Evolutionary conservation across 345 rosid genomes (phyloP), one percentile per base, ranked within the genome.

Genomic region (Kernera saxatilis): DNA sequence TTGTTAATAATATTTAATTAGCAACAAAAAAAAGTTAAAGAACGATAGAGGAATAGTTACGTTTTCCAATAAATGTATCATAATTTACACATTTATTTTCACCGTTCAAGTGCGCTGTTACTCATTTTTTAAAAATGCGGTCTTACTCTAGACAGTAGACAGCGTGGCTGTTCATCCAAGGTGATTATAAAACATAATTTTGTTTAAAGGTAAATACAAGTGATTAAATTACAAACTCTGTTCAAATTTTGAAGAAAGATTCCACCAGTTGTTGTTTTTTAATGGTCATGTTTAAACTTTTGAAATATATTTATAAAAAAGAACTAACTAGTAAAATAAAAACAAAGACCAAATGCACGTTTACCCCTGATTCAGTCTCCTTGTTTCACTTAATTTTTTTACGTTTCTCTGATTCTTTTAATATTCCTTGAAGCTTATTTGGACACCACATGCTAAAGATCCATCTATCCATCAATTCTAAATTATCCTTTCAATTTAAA

Each of bases 211-310:
- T 64, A 11, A 40, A 4, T 10, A 10, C 10, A 37, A 48, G 60
- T 46, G 53, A 64, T 33, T 43, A 68, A 23, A 13, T 8, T 60
- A 51, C 41, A 7, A 39, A 30, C 37, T 35, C 40, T 51, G 54
- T 52, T 52, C 73, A 66, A 67, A 67, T 19, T 74, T 74, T 60
- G 77, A 48, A 75, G 40, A 52, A 59, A 67, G 68, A 74, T 74
- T 59, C 78, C 63, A 59, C 41, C 32, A 0, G 19, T 72, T 25
- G 3, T 3, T 51, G n/a, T n/a, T 57, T 51, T 39, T 2, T n/a
- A 67, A 40, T 67, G 54, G 7, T 59, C 14, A 8, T 48, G 33
- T 58, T 73, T 29, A 45, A 73, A 74, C 46, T 58, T 66, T 40
- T 74, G 46, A 67, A 58, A 15, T 65, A 27, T 53, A 13, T 21